A percentile compares a stretch with the other conserved stretches of the same genome.
phyloP scores from a whole-genome alignment of 352 stramenopile species.

The Phytopythium kandeliae region DNA sequence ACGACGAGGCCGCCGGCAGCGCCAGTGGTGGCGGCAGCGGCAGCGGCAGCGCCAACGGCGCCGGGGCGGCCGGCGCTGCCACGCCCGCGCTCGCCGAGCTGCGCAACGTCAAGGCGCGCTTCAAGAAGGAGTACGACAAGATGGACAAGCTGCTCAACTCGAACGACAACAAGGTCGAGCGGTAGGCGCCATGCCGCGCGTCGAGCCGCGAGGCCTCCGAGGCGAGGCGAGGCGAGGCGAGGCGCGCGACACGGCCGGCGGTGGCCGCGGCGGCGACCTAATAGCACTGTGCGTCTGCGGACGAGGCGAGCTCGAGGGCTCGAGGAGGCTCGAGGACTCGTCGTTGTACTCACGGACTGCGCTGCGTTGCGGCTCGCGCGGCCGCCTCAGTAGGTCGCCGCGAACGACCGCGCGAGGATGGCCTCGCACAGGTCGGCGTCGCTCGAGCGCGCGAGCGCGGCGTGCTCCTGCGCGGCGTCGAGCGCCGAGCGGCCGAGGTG shows the following conservation, averaged over 20 bases:
- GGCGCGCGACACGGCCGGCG: no score
- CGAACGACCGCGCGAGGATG: conserved; percentile 35
- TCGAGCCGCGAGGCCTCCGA: no score
- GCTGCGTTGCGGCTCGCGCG: not conserved
- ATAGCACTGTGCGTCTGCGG: no score
- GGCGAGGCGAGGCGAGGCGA: no score
- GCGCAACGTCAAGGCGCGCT: conserved; percentile 63
- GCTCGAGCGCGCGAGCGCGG: conserved; percentile 23
- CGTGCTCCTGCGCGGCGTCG: conserved; percentile 49
- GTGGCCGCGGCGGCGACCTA: no score
- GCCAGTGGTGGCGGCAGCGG: not conserved
- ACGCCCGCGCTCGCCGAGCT: conserved; percentile 28
- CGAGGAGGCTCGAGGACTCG: not conserved
- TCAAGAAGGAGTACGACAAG: conserved; percentile 81
- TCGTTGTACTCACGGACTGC: not conserved
- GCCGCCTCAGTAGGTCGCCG: conserved; percentile 24
- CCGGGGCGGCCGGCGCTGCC: conserved; percentile 5
- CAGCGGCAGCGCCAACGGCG: conserved; percentile 14
- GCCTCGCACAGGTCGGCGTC: conserved; percentile 46
- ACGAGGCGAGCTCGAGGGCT: no score
- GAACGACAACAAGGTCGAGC: conserved; percentile 77
- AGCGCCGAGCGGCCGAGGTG: conserved; percentile 61
- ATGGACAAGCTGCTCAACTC: conserved; percentile 82
- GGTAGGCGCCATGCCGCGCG: no score
- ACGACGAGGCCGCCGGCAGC: conserved; percentile 18